A percentile compares a stretch with the other conserved stretches of the same genome.
These are phyloP conservation scores for Lactifluus echinatus DNA, from an alignment of 768 basidiomycete species.

Conservation along the genomic window DNA sequence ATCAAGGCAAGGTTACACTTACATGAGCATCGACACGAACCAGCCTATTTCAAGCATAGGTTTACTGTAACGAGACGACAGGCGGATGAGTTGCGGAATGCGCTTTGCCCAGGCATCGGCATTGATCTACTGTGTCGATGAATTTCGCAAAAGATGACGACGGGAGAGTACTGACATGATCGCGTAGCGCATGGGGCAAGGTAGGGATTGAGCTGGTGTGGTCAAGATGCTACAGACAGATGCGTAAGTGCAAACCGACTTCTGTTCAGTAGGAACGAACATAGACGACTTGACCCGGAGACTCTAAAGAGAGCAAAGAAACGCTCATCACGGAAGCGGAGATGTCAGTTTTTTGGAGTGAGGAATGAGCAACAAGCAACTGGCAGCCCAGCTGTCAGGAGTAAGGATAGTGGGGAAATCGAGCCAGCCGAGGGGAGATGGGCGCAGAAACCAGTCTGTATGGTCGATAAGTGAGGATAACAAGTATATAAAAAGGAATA, in stretches of 20 bases:
- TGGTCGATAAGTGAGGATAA: background rate
- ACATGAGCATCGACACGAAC: constrained; percentile 35
- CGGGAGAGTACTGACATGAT: background rate
- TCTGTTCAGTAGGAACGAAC: constrained; percentile 3
- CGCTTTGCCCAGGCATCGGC: constrained; percentile 38
- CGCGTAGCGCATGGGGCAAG: constrained; percentile 11
- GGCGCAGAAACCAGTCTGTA: constrained; percentile 17
- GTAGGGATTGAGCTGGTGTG: background rate
- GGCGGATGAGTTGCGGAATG: constrained; percentile 30
- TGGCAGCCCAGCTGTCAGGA: constrained; percentile 6
- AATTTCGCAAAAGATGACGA: background rate
- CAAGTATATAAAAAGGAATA: too few relatives aligned
- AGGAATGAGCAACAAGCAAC: background rate
- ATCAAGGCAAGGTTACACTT: too few relatives aligned
- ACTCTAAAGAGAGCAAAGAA: constrained; percentile 5
- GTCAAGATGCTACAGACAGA: background rate
- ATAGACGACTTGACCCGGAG: constrained; percentile 6
- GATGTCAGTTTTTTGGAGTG: background rate
- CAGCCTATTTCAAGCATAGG: constrained; percentile 39
- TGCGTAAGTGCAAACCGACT: background rate
- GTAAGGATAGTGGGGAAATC: background rate
- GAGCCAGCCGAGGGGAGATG: background rate
- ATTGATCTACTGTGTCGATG: constrained; percentile 28
- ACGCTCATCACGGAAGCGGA: constrained; percentile 5
- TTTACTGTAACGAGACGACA: constrained; percentile 35